Percentiles rank a stretch among this genome's conserved stretches.
Conservation (phyloP, 345 rosid genomes). For the Eucalyptus erythrocorys region DNA sequence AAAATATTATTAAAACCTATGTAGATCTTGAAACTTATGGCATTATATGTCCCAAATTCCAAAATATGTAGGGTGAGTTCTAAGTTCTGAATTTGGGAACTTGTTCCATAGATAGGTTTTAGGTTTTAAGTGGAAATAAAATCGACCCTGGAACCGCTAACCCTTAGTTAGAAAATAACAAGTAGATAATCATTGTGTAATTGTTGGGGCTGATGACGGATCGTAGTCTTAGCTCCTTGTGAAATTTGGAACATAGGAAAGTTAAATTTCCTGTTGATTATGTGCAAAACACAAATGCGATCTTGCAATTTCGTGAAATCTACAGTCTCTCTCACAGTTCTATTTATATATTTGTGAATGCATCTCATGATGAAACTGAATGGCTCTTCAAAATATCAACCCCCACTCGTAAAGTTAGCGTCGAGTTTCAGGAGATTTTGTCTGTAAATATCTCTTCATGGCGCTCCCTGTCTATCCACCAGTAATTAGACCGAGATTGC, state of each 20-base stretch:
- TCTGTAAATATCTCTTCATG: background rate
- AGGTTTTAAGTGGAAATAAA: too few relatives aligned
- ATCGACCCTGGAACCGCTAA: fast-evolving
- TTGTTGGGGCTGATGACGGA: background rate
- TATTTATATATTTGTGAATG: background rate
- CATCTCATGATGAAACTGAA: background rate
- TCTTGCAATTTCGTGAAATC: background rate
- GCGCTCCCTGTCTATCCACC: background rate
- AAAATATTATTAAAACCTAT: fast-evolving
- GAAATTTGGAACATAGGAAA: background rate
- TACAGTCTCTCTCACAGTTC: background rate
- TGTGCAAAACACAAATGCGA: background rate
- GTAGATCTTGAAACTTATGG: too few relatives aligned
- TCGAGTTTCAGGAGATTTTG: background rate
- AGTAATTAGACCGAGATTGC: background rate
- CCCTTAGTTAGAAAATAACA: background rate
- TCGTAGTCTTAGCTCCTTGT: background rate
- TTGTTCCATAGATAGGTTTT: too few relatives aligned
- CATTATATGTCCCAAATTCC: too few relatives aligned
- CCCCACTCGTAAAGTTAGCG: background rate
- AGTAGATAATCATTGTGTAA: background rate
- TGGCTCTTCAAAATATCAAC: background rate
- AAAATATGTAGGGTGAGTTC: too few relatives aligned
- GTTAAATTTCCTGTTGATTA: background rate
- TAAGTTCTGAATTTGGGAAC: too few relatives aligned